phyloP scores from a whole-genome alignment of 1,139 yeast genomes.

The Geotrichum cucujoidarum region DNA sequence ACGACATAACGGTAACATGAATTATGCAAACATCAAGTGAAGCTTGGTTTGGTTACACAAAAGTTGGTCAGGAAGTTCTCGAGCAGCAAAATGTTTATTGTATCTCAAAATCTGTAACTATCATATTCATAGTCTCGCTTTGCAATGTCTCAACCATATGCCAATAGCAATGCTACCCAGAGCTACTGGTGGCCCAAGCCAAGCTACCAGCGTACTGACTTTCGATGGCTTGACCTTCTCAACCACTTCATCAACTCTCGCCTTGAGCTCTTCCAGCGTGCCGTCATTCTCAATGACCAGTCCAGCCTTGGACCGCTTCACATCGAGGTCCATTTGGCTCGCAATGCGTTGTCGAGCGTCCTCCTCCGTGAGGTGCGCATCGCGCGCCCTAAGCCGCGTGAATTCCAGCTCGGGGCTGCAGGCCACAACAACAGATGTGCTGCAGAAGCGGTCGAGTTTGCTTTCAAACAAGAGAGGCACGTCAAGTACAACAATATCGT shows the following conservation, averaged over 20 bases:
- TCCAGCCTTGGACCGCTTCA: slow-evolving; percentile 59
- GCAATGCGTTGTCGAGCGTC: slow-evolving; percentile 70
- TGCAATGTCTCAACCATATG: slow-evolving; percentile 4
- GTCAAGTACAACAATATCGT: slow-evolving; percentile 65
- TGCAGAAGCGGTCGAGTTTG: slow-evolving; percentile 66
- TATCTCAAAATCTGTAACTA: neutral
- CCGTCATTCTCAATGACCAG: slow-evolving; percentile 62
- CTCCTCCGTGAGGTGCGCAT: slow-evolving; percentile 57
- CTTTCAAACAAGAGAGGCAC: slow-evolving; percentile 88
- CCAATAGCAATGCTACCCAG: slow-evolving; percentile 15
- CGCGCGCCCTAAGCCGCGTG: slow-evolving; percentile 57
- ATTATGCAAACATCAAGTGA: no score
- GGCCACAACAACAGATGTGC: slow-evolving; percentile 61
- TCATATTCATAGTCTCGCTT: slow-evolving; percentile 9
- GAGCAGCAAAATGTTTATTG: no score
- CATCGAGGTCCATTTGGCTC: slow-evolving; percentile 67
- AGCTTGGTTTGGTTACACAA: no score
- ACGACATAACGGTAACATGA: no score
- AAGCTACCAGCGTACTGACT: slow-evolving; percentile 40
- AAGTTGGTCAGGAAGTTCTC: no score
- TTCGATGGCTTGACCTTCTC: slow-evolving; percentile 45
- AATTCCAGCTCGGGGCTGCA: slow-evolving; percentile 58
- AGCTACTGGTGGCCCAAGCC: slow-evolving; percentile 53
- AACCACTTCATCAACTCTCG: slow-evolving; percentile 46
- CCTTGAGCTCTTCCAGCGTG: slow-evolving; percentile 46